These are phyloP conservation scores for Lactarius trivialis DNA, from an alignment of 768 basidiomycete species.

Conservation along the genomic window DNA sequence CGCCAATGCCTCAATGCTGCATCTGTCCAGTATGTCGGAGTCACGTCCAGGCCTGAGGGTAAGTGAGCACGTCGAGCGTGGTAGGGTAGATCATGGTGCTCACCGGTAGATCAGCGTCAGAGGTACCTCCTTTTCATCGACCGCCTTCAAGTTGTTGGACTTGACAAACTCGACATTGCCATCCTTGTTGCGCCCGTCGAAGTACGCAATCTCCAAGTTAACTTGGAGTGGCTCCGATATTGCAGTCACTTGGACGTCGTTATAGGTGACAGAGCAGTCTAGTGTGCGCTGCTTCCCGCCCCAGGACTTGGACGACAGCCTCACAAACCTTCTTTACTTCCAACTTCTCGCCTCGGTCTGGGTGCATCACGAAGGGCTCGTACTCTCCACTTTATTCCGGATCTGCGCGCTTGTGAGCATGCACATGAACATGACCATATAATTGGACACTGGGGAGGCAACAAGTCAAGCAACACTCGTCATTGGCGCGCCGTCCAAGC, in stretches of 20 bases:
- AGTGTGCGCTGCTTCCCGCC: slow-evolving; percentile 43
- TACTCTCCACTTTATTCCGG: slow-evolving; percentile 54
- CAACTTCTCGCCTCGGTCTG: slow-evolving; percentile 57
- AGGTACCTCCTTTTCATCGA: slow-evolving; percentile 40
- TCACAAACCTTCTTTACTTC: slow-evolving; percentile 64
- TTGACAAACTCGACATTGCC: slow-evolving; percentile 61
- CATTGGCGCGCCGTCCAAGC: not conserved
- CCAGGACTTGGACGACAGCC: slow-evolving; percentile 66
- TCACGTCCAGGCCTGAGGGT: slow-evolving; percentile 74
- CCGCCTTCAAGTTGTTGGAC: slow-evolving; percentile 50
- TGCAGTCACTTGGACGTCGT: slow-evolving; percentile 63
- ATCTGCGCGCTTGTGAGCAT: slow-evolving; percentile 82
- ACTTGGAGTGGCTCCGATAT: slow-evolving; percentile 61
- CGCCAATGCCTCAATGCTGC: slow-evolving; percentile 25
- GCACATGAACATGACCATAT: slow-evolving; percentile 73
- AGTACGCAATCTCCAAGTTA: slow-evolving; percentile 70
- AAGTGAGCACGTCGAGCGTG: slow-evolving; percentile 2
- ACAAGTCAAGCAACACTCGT: not conserved
- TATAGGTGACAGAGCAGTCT: not conserved
- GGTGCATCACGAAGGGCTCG: slow-evolving; percentile 68
- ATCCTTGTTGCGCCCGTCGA: slow-evolving; percentile 52
- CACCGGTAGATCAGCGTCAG: slow-evolving; percentile 73
- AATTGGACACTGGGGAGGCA: slow-evolving; percentile 48
- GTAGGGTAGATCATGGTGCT: slow-evolving; percentile 23
- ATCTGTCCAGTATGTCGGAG: slow-evolving; percentile 56